Percentiles rank a stretch among this genome's conserved stretches.
Evolutionary conservation across 345 rosid species (phyloP).

Genomic region (Zanthoxylum bungeanum): DNA sequence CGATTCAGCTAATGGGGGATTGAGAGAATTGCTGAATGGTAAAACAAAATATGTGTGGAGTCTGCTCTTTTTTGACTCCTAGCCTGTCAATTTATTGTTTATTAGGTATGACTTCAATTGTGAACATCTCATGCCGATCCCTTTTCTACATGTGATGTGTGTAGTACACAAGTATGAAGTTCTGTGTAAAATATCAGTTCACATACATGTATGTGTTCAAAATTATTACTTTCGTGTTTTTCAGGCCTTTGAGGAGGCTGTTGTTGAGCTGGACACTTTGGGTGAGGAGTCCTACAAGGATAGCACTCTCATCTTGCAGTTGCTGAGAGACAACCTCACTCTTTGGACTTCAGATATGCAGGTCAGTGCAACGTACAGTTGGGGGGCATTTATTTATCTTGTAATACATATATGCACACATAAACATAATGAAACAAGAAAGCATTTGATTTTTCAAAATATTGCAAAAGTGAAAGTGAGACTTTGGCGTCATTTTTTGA

Average conservation of each 20-base stretch:
- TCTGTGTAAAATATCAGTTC: neutral
- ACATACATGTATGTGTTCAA: neutral
- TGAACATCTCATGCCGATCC: too few relatives aligned
- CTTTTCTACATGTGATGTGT: neutral
- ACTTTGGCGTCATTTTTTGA: neutral
- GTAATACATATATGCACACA: neutral
- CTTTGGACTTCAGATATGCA: conserved; percentile 66
- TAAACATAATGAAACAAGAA: neutral
- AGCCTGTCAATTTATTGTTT: too few relatives aligned
- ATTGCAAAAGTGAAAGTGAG: neutral
- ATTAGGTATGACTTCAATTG: too few relatives aligned
- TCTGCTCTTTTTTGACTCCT: too few relatives aligned
- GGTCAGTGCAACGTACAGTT: conserved; percentile 26
- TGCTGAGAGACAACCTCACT: conserved; percentile 59
- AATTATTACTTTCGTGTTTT: conserved; percentile 2
- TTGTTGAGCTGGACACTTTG: conserved; percentile 63
- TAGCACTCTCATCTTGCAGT: conserved; percentile 67
- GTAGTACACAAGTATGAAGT: neutral
- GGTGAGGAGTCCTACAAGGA: conserved; percentile 67
- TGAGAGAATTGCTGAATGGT: neutral
- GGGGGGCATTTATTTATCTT: neutral
- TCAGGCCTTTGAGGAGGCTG: conserved; percentile 71
- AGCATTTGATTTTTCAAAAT: neutral
- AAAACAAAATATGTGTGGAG: too few relatives aligned
- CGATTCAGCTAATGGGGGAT: neutral